Base-by-base conservation (phyloP, 371 early-diverging fungal species). In the Capillidium rhysosporum region DNA sequence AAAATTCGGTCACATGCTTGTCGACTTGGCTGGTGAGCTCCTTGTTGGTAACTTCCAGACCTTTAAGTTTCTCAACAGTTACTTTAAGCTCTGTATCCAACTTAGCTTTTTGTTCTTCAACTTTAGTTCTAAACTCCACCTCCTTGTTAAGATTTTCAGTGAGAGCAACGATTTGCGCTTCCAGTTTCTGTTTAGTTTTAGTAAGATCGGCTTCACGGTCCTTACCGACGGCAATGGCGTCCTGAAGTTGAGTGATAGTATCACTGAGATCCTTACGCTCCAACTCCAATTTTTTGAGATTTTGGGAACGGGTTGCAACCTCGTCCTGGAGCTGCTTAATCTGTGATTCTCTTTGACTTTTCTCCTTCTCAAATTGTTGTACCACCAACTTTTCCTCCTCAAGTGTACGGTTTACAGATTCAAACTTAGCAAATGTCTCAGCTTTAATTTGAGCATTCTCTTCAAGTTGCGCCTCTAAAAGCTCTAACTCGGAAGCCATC, bases 351-450 rank as follows among this genome's bases (percentile, higher is more conserved):
- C 68, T 69, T 21, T 58, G 48, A 5, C 59, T 56, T n/a, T 69
- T 67, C 31, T 77, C 77, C 53, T 78, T 76, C 46, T 82, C 82
- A 30, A 82, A 54, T n/a, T 73, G 61, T 43, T 75, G 77, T 40
- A 75, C 59, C 1, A 63, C 57, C 8, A 59, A 62, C 0, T 46
- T 54, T 45, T 74, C 75, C 39, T 65, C 65, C 1, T 59, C 66
- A 29, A 75, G 62, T 58, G 65, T 60, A 20, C 74, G 70, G 39
- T 68, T 56, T 8, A 78, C 56, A 0, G 56, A 63, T 14, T 65
- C 64, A 23, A 71, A 49, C 38, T 68, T 63, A 0, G 55, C 44
- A 43, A 78, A 72, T 1, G 71, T 56, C 49, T 67, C 68, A 10
- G 69, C 67, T 56, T 73, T 76, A 31, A 65, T 58, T 24, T 68